Conservation (phyloP, 1,139 yeast genomes). For the Sugiyamaella pinicola region DNA sequence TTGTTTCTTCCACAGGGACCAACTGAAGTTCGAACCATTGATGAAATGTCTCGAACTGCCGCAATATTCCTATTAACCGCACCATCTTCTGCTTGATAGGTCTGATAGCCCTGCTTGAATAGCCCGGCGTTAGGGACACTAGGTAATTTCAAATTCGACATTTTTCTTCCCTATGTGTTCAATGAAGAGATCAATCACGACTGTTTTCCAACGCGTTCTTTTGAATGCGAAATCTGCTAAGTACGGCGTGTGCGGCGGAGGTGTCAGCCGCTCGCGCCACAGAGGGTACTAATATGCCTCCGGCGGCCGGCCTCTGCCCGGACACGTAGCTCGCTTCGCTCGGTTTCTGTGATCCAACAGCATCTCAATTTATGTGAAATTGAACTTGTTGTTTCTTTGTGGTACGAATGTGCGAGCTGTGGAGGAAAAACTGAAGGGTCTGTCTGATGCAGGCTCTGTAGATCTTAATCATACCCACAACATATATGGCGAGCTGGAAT, state of each 20-base stretch:
- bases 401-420: too few species aligned
- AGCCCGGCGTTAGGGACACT: constrained; percentile 91
- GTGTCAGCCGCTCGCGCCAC: too few species aligned
- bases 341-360: too few species aligned
- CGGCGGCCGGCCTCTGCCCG: constrained; percentile 12
- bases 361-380: too few species aligned
- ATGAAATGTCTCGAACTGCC: constrained; percentile 91
- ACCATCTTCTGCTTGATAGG: constrained; percentile 88
- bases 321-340: constrained; percentile 12
- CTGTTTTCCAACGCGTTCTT: constrained; percentile 16
- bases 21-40: constrained; percentile 89
- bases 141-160: constrained; percentile 63
- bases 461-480: too few species aligned
- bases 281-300: too few species aligned
- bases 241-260: constrained; percentile 2
- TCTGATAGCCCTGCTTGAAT: constrained; percentile 94
- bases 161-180: constrained; percentile 1
- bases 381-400: too few species aligned
- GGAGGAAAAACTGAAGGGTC: too few species aligned
- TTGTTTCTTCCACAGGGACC: constrained; percentile 98
- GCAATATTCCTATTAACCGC: constrained; percentile 89
- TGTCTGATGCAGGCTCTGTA: too few species aligned
- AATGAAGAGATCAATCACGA: constrained; percentile 3
- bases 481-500: too few species aligned
- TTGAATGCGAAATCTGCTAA: not conserved